phyloP scores from a whole-genome alignment of 2,329 filamentous ascomycete genomes.

The Arthrobotrys musiformis region DNA sequence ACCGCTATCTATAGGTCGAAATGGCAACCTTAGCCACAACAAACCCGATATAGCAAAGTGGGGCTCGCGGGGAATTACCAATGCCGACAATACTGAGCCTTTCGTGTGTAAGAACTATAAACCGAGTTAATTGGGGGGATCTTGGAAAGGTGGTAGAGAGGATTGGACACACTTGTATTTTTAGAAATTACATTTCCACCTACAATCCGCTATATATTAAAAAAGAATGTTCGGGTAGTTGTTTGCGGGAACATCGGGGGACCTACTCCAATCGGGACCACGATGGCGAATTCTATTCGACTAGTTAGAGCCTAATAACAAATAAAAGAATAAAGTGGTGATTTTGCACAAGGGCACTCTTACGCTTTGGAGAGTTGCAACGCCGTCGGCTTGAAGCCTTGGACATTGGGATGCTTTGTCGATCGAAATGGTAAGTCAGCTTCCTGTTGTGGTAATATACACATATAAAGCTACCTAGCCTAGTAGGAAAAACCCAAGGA shows the following conservation, averaged over 20 bases:
- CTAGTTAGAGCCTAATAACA: slow-evolving; percentile 60
- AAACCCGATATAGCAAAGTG: neutral
- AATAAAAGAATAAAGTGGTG: slow-evolving; percentile 58
- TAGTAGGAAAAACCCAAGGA: neutral
- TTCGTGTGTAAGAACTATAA: slow-evolving; percentile 90
- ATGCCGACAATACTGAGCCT: slow-evolving; percentile 97
- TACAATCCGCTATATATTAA: slow-evolving; percentile 63
- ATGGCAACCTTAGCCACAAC: neutral
- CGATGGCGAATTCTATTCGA: slow-evolving; percentile 83
- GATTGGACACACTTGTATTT: slow-evolving; percentile 88
- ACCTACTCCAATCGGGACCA: slow-evolving; percentile 98
- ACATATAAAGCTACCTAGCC: too few relatives aligned
- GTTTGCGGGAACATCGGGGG: slow-evolving; percentile 55
- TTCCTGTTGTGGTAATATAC: too few relatives aligned
- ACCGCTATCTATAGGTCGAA: slow-evolving; percentile 78
- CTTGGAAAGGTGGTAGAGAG: slow-evolving; percentile 3
- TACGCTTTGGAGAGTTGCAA: slow-evolving; percentile 94
- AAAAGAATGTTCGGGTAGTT: slow-evolving; percentile 58
- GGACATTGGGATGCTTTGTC: slow-evolving; percentile 81
- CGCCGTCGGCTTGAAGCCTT: slow-evolving; percentile 94
- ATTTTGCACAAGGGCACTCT: slow-evolving; percentile 62
- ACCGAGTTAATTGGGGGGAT: neutral
- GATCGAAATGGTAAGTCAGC: neutral
- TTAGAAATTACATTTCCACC: slow-evolving; percentile 89
- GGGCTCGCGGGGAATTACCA: slow-evolving; percentile 67